Evolutionary conservation across 176 grass and related monocot species (phyloP).

Genomic region (Avena insularis): DNA sequence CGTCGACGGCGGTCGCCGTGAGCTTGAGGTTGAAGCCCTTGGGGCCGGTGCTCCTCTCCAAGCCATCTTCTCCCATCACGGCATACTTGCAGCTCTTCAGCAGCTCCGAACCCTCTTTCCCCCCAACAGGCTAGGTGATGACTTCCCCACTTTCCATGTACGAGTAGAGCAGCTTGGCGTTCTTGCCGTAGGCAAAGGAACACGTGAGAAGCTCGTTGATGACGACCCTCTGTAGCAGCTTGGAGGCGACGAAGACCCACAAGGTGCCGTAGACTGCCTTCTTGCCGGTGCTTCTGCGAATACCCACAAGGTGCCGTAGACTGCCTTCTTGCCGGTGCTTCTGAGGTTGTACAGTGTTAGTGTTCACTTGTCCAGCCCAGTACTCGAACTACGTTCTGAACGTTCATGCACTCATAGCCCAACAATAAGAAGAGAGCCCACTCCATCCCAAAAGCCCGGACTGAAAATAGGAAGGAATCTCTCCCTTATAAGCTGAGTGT

Average conservation of each 20-base stretch:
- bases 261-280: not conserved
- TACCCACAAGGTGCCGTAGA: conserved; percentile 14
- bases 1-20: no score
- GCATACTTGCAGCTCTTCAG: not conserved
- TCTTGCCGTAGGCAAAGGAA: conserved; percentile 5
- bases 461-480: no score
- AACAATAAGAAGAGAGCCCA: no score
- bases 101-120: not conserved
- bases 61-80: conserved; percentile 6
- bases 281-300: not conserved
- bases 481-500: no score
- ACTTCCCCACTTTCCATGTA: conserved; percentile 1
- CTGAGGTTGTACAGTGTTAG: not conserved
- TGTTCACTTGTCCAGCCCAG: no score
- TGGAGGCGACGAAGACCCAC: not conserved
- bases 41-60: not conserved
- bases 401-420: no score
- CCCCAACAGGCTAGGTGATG: no score
- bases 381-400: no score
- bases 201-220: not conserved
- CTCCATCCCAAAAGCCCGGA: no score
- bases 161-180: not conserved
- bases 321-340: not conserved
- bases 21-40: not conserved
- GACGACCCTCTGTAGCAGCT: not conserved